Evolutionary conservation across 2,329 filamentous ascomycete genomes (phyloP).

Genomic region (Phaeosphaeriaceae sp.): DNA sequence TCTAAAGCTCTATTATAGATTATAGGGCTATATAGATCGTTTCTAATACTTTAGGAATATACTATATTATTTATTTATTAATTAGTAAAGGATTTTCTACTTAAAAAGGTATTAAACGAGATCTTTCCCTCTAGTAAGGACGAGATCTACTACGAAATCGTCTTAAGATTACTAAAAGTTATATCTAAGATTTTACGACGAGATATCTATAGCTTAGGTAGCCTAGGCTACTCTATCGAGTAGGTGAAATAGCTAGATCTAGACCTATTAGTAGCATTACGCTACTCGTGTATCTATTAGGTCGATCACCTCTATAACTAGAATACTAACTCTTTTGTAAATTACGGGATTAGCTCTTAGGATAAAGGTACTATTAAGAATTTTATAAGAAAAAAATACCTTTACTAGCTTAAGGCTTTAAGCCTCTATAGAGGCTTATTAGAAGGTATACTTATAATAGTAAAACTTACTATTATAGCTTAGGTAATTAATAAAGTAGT

Average conservation of each 20-base stretch:
- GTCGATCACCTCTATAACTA: too few species aligned
- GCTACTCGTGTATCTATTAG: too few species aligned
- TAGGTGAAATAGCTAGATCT: slow-evolving; percentile 24
- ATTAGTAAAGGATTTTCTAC: too few species aligned
- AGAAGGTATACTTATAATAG: slow-evolving; percentile 9
- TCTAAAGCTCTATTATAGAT: slow-evolving; percentile 1
- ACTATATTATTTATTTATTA: slow-evolving; percentile 4
- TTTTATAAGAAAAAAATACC: too few species aligned
- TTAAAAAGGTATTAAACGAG: slow-evolving; percentile 24
- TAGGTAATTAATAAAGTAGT: neutral
- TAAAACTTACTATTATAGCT: slow-evolving; percentile 1
- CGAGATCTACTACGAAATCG: neutral
- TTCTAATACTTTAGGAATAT: slow-evolving; percentile 43
- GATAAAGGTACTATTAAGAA: too few species aligned
- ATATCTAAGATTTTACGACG: slow-evolving; percentile 16
- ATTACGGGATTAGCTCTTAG: neutral
- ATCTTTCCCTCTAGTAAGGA: neutral
- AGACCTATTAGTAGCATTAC: too few species aligned
- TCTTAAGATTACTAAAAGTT: slow-evolving; percentile 5
- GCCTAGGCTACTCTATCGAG: slow-evolving; percentile 19
- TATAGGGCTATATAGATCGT: slow-evolving; percentile 46
- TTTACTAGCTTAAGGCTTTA: too few species aligned
- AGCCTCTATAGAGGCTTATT: slow-evolving; percentile 10
- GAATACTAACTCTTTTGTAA: slow-evolving; percentile 2
- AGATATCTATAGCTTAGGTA: too few species aligned